Evolutionary conservation across 176 grass and related monocot genomes (phyloP).

Genomic region (Eremochloa ophiuroides): DNA sequence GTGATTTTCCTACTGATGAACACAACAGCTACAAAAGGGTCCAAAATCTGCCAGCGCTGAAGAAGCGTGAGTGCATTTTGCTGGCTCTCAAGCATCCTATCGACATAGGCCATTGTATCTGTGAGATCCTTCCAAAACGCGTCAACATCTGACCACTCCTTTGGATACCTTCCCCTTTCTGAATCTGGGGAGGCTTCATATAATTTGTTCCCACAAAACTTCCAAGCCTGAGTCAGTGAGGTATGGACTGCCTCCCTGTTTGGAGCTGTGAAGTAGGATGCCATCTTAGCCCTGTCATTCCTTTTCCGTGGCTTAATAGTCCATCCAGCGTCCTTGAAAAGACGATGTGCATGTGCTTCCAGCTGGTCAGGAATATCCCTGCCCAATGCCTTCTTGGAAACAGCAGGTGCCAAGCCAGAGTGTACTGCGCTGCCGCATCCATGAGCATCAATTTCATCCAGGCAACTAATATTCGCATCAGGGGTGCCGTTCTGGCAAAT

Average conservation of each 20-base stretch:
- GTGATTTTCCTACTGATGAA: constrained; percentile 79
- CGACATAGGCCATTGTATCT: constrained; percentile 58
- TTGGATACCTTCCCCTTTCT: constrained; percentile 42
- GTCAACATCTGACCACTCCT: constrained; percentile 81
- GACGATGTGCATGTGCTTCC: constrained; percentile 57
- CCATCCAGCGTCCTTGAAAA: constrained; percentile 93
- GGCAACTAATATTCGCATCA: constrained; percentile 12
- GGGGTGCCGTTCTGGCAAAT: constrained; percentile 21
- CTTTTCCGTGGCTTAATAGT: constrained; percentile 82
- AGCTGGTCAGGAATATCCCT: constrained; percentile 87
- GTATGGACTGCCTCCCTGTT: constrained; percentile 60
- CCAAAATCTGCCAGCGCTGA: constrained; percentile 78
- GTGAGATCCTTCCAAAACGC: constrained; percentile 88
- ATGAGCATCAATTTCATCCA: constrained; percentile 36
- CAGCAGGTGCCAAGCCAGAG: constrained; percentile 20
- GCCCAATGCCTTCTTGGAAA: constrained; percentile 47
- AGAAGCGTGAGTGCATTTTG: constrained; percentile 53
- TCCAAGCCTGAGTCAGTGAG: constrained; percentile 88
- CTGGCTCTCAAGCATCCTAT: constrained; percentile 31
- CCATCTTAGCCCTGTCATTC: constrained; percentile 86
- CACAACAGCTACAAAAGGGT: constrained; percentile 85
- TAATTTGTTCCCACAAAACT: constrained; percentile 73
- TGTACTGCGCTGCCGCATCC: constrained; percentile 29
- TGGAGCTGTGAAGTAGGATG: constrained; percentile 83
- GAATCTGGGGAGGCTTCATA: constrained; percentile 29